Evolutionary conservation across 1,284 basidiomycete species (phyloP).

Genomic region (Malassezia pachydermatis): DNA sequence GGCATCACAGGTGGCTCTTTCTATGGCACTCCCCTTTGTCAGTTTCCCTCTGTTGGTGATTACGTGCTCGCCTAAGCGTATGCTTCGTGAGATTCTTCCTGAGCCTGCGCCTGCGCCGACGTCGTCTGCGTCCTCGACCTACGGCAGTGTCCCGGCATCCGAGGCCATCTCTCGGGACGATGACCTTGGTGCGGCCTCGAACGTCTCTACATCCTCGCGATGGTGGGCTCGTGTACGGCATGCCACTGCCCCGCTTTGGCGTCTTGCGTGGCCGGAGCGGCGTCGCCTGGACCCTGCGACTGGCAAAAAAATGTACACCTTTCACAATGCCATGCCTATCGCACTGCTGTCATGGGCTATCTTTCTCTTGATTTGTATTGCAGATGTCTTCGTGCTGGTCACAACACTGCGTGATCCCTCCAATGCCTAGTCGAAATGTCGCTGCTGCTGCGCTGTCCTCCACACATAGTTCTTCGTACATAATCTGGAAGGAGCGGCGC

Average conservation of each 20-base stretch:
- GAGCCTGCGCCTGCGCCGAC: neutral
- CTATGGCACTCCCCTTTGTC: slow-evolving; percentile 68
- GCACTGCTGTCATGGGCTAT: slow-evolving; percentile 9
- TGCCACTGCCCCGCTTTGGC: neutral
- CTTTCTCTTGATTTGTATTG: slow-evolving; percentile 15
- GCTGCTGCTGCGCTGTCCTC: no score
- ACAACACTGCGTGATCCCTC: slow-evolving; percentile 8
- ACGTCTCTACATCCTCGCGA: no score
- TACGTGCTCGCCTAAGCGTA: slow-evolving; percentile 20
- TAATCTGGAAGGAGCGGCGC: no score
- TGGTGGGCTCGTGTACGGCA: no score
- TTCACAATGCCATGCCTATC: neutral
- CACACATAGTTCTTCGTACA: no score
- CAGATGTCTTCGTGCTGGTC: slow-evolving; percentile 13
- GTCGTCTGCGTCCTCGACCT: neutral
- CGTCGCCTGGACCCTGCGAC: neutral
- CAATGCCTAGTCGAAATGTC: slow-evolving; percentile 13
- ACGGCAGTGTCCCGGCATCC: neutral
- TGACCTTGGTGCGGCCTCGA: neutral
- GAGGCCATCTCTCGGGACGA: neutral
- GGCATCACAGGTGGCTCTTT: slow-evolving; percentile 74
- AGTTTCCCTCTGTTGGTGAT: slow-evolving; percentile 35
- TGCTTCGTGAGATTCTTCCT: slow-evolving; percentile 13
- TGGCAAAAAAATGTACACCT: slow-evolving; percentile 3
- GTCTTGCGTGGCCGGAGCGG: neutral